Evolutionary conservation across 2,329 filamentous ascomycete species (phyloP), one percentile per base, ranked within the genome.

Genomic region (Cryphonectria naterciae): DNA sequence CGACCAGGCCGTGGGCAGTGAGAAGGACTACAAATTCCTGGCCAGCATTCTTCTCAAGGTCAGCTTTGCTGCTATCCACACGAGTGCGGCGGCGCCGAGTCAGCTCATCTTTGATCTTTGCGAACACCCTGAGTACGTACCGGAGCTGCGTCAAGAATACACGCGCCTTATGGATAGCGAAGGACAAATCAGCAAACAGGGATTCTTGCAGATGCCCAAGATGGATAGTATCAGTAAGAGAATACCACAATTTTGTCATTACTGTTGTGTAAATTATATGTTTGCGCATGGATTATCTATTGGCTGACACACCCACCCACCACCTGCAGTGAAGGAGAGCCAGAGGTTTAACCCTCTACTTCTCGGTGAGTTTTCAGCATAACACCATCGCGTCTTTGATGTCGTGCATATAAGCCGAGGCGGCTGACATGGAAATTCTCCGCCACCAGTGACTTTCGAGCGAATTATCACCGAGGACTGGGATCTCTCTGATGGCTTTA

Each of bases 41-140:
- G 75, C 77, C 0, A 77, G 80, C 37, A 75, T 85, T 10, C 80
- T 86, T 74, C 77, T 86, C 1, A 76, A 78, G 0, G 74, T 87
- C 15, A 82, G 80, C 61, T 83, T 86, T 67, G 85, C 85, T 0
- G 83, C 85, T 2, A 87, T 88, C 35, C 84, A 87, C 70, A 86
- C 85, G 0, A 87, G 84, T 0, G 82, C 83, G 0, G 76, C 83
- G 52, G 80, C 84, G 0, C 73, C 81, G 0, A 85, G 83, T 1
- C 87, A 80, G 35, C 81, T 82, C 4, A 81, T 90, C 60, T 88
- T 85, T 74, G 85, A 88, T 70, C 77, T 91, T 5, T 83, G 83
- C 0, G 80, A 46, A 22, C 43, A 46, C 43, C 43, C 43, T 19
- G 43, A 46, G 19, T 46, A 46, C 19, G 6, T 46, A 46, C 15